phyloP scores from a whole-genome alignment of 768 basidiomycete species.

The Tylopilus rubrobrunneus region DNA sequence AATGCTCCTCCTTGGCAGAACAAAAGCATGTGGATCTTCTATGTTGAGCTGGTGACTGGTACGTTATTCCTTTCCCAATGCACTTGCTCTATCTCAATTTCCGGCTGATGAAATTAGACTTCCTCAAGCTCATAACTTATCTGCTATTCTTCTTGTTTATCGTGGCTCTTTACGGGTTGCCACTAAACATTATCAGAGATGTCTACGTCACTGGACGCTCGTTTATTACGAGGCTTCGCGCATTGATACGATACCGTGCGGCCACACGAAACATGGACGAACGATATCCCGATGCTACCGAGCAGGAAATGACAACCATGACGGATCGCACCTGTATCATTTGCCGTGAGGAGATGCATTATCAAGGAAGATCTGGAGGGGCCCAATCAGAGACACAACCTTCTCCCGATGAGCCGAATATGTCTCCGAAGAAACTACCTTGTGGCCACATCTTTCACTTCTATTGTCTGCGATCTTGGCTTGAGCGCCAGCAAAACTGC shows the following conservation, averaged over 20 bases:
- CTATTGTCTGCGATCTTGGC: slow-evolving; percentile 94
- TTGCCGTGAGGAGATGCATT: slow-evolving; percentile 91
- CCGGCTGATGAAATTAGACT: slow-evolving; percentile 53
- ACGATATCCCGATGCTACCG: slow-evolving; percentile 88
- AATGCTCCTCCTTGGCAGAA: slow-evolving; percentile 94
- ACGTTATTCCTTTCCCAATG: slow-evolving; percentile 21
- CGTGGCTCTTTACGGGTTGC: slow-evolving; percentile 90
- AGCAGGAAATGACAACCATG: slow-evolving; percentile 76
- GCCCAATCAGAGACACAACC: slow-evolving; percentile 18
- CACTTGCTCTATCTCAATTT: slow-evolving; percentile 3
- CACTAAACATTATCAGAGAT: slow-evolving; percentile 94
- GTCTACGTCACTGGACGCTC: slow-evolving; percentile 95
- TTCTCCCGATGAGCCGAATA: slow-evolving; percentile 72
- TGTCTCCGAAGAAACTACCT: slow-evolving; percentile 92
- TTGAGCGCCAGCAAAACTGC: slow-evolving; percentile 97
- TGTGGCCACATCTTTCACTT: slow-evolving; percentile 99
- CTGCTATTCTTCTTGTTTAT: slow-evolving; percentile 92
- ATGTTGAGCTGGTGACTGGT: slow-evolving; percentile 91
- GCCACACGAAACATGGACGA: slow-evolving; percentile 97
- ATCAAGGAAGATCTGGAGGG: slow-evolving; percentile 32
- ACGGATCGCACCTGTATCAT: slow-evolving; percentile 95
- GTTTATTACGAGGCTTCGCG: slow-evolving; percentile 82
- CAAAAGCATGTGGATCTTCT: slow-evolving; percentile 96
- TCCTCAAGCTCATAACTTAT: slow-evolving; percentile 89
- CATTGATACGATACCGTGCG: slow-evolving; percentile 86